Conservation (phyloP, 352 stramenopile species). For the Globisporangium spinosum region DNA sequence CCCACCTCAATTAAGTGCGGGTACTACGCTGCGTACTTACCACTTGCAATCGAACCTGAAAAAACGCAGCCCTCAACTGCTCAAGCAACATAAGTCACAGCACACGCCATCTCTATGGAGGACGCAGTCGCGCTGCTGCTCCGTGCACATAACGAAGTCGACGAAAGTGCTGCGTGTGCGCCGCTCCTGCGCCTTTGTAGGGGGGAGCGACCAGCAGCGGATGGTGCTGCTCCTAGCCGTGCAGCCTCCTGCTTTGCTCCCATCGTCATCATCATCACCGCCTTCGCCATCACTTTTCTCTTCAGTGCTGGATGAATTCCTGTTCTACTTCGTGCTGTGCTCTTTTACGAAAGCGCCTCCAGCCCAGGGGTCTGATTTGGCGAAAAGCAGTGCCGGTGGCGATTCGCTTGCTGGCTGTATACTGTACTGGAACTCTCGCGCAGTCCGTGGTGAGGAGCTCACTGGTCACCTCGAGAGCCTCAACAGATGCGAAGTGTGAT, state of each 20-base stretch:
- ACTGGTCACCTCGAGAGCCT: background rate
- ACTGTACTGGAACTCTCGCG: conserved; percentile 10
- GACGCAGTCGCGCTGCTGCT: background rate
- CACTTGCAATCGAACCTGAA: no score
- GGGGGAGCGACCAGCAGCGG: background rate
- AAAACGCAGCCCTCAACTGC: no score
- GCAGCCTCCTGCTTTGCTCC: background rate
- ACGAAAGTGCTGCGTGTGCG: background rate
- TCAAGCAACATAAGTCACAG: background rate
- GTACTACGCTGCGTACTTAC: no score
- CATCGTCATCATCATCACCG: background rate
- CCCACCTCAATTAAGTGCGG: no score
- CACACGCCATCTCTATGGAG: background rate
- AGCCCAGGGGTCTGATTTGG: background rate
- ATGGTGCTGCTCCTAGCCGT: conserved; percentile 1
- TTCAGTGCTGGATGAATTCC: conserved; percentile 26
- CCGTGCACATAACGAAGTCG: background rate
- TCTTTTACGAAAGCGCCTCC: conserved; percentile 14
- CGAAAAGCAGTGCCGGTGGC: background rate
- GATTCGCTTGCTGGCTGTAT: background rate
- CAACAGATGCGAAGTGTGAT: background rate
- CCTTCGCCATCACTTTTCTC: background rate
- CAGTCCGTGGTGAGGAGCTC: background rate
- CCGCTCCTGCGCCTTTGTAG: background rate
- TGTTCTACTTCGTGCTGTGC: conserved; percentile 27